Conservation (phyloP, 2,329 filamentous ascomycete species). For the Septoria linicola region DNA sequence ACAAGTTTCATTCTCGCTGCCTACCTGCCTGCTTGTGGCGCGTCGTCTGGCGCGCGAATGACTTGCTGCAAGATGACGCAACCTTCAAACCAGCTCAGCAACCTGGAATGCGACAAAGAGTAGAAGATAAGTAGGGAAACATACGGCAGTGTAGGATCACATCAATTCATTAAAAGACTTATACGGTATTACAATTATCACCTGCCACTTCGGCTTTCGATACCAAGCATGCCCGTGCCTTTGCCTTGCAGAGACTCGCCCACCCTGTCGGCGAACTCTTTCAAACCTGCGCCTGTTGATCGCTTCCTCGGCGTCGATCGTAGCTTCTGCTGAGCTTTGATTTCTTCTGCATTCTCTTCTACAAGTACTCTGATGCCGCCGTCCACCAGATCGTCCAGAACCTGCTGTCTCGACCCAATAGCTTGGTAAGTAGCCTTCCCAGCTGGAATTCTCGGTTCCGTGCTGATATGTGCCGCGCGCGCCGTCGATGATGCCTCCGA, state of each 20-base stretch:
- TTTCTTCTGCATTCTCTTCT: conserved; percentile 45
- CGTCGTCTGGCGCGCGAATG: too few species aligned
- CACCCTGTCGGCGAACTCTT: conserved; percentile 47
- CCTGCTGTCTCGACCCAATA: conserved; percentile 41
- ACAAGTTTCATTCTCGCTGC: too few species aligned
- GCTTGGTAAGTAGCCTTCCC: conserved; percentile 45
- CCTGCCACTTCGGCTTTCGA: conserved; percentile 39
- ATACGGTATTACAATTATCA: conserved; percentile 14
- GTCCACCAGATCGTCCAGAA: conserved; percentile 40
- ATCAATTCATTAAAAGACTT: conserved; percentile 12
- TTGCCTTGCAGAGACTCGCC: conserved; percentile 49
- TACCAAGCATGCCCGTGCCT: conserved; percentile 47
- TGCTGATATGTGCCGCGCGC: conserved; percentile 20
- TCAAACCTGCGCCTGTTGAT: conserved; percentile 42
- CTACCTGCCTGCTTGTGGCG: too few species aligned
- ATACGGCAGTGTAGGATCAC: not conserved
- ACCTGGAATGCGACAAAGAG: too few species aligned
- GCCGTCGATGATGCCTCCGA: conserved; percentile 27
- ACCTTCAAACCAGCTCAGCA: too few species aligned
- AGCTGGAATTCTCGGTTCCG: conserved; percentile 32
- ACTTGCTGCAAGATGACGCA: too few species aligned
- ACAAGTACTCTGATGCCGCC: conserved; percentile 41
- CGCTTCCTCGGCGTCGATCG: conserved; percentile 45
- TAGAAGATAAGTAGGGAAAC: too few species aligned
- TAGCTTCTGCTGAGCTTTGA: conserved; percentile 32